Evolutionary conservation across 1,284 basidiomycete genomes (phyloP).

Genomic region (Phlebopus sp.): DNA sequence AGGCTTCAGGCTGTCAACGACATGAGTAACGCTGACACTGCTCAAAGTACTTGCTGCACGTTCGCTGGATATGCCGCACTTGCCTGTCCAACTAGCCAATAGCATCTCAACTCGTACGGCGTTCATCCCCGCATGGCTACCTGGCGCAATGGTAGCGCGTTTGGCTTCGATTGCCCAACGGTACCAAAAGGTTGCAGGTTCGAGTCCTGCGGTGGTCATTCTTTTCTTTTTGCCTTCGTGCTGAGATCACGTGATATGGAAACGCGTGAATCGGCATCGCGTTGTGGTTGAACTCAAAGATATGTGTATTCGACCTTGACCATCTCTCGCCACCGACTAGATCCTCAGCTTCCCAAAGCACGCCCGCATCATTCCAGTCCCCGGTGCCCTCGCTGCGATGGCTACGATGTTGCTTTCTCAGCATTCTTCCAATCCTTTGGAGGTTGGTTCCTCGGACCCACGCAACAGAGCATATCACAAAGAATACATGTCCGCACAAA

Average conservation of each 20-base stretch:
- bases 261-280: neutral
- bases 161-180: slow-evolving; percentile 74
- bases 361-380: neutral
- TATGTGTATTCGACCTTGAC: neutral
- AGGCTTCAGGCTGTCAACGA: slow-evolving; percentile 28
- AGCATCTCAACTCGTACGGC: too few species aligned
- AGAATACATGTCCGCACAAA: slow-evolving; percentile 36
- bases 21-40: slow-evolving; percentile 26
- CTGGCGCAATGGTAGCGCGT: slow-evolving; percentile 69
- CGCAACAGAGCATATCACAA: slow-evolving; percentile 48
- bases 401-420: slow-evolving; percentile 52
- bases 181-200: slow-evolving; percentile 67
- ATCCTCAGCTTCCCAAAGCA: neutral
- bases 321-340: neutral
- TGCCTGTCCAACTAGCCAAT: slow-evolving; percentile 33
- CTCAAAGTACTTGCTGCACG: slow-evolving; percentile 26
- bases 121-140: slow-evolving; percentile 22
- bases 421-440: slow-evolving; percentile 77
- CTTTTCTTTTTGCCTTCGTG: neutral
- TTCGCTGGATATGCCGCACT: slow-evolving; percentile 80
- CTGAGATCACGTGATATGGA: neutral
- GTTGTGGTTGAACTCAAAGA: neutral
- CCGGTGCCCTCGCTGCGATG: slow-evolving; percentile 14
- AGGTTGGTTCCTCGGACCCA: slow-evolving; percentile 62
- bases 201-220: slow-evolving; percentile 65